Evolutionary conservation across 1,139 yeast genomes (phyloP), one percentile per base, ranked within the genome.

Genomic region (Saccharomyces uvarum): DNA sequence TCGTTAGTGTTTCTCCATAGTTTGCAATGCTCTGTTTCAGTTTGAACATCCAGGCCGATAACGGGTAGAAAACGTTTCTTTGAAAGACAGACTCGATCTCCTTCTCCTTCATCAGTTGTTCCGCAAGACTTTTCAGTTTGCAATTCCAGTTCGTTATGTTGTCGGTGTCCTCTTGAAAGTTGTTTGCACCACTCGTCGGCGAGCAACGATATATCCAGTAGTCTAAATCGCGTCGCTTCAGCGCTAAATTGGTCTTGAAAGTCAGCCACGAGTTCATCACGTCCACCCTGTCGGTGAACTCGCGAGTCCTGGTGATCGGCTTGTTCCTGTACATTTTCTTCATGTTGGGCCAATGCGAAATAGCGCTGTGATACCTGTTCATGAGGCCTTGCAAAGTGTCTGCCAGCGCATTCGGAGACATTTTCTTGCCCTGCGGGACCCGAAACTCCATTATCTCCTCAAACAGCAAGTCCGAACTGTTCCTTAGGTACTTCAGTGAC

Each of bases 241-340:
- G 71, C 49, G 77, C 76, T 27, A 90, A 81, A 0, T 90, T 85
- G 53, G 79, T 81, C 0, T 91, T 83, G 41, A 88, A 83, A 6
- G 88, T 81, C 28, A 79, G 76, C 96, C 97, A 90, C 0, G 96
- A 86, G 50, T 81, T 83, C 55, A 91, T 76, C 0, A 96, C 91
- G 59, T 86, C 91, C 7, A 87, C 72, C 47, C 88, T 76, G 51
- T 77, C 74, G 50, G 78, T 79, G 63, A 90, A 89, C 48, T 80
- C 88, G 4, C 77, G 78, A 13, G 82, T 76, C 8, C 82, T 79
- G 60, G 88, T 83, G 3, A 79, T 71, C 0, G 96, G 93, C 61
- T 86, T 86, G 56, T 87, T 95, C 53, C 76, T 77, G 49, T 77
- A 78, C 95, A 91, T 86, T 53, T 87, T 93, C 57, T 83, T 84